These are phyloP conservation scores for Neofusicoccum sp. DNA, from an alignment of 2,329 filamentous ascomycete genomes.

Conservation along the genomic window DNA sequence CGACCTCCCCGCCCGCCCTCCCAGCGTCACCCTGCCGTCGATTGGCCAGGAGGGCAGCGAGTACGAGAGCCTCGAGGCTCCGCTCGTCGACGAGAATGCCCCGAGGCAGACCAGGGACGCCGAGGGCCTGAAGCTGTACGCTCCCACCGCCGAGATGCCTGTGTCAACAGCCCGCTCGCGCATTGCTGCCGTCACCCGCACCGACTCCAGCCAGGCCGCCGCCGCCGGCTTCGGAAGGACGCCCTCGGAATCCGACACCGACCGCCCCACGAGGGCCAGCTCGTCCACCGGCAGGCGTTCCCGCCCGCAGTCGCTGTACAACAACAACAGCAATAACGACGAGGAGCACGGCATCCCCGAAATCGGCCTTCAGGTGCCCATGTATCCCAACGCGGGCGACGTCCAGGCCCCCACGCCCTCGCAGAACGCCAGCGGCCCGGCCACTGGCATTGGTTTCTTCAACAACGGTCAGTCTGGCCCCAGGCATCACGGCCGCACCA, in stretches of 20 bases:
- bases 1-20: constrained; percentile 58
- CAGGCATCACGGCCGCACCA: constrained; percentile 64
- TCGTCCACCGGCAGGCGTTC: constrained; percentile 34
- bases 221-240: constrained; percentile 75
- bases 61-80: constrained; percentile 53
- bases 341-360: constrained; percentile 89
- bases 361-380: constrained; percentile 88
- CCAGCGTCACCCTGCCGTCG: constrained; percentile 78
- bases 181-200: constrained; percentile 81
- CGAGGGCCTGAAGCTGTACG: constrained; percentile 80
- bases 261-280: constrained; percentile 19
- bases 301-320: constrained; percentile 56
- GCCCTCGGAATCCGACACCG: constrained; percentile 28
- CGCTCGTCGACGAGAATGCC: constrained; percentile 39
- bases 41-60: constrained; percentile 88
- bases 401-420: constrained; percentile 91
- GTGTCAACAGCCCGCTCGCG: constrained; percentile 77
- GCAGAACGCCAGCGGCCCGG: constrained; percentile 47
- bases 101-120: constrained; percentile 75
- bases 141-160: constrained; percentile 83
- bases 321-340: constrained; percentile 51
- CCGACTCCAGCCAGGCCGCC: constrained; percentile 83
- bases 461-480: constrained; percentile 54
- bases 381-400: constrained; percentile 89
- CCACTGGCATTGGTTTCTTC: constrained; percentile 52